Evolutionary conservation across 441 rosid species (phyloP), one percentile per base, ranked within the genome.

Genomic region (Aquilaria agallochum): DNA sequence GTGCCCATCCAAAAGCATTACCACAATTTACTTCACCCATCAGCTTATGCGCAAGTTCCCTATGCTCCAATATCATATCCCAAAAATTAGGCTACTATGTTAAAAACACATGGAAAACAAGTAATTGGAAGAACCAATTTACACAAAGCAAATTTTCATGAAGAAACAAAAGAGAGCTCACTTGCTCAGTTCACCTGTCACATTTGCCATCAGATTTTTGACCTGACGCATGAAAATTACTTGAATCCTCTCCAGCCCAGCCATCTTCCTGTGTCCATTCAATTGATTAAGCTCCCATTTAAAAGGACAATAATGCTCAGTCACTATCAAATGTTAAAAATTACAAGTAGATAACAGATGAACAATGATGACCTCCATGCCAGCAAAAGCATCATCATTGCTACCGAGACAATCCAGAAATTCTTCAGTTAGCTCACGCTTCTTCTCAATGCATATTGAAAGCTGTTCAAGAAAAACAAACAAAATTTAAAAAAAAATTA

Each of bases 121-220:
- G 27, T 13, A 72, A 54, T 56, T 45, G 9, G 13, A 12, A 56
- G 31, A 64, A 36, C 13, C 53, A 59, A 32, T 69, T 66, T 66
- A 64, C 32, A 56, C 60, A 66, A 20, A 20, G 66, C 52, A 56
- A 69, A 15, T 31, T 64, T 60, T 64, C 59, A 67, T 58, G 52
- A 76, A 56, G 78, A 84, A 86, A 79, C 84, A 83, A 78, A 83
- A 76, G 91, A 84, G 83, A 71, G 78, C 88, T 89, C 95, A 85
- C 94, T 78, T 92, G 95, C 85, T 83, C 68, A 73, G 81, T 87
- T 88, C 95, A 95, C 97, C 98, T 95, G 95, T 85, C 86, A 79
- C 67, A 79, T 79, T 77, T 88, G 82, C 72, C 72, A 71, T 74
- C 80, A 62, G 68, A 72, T 59, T 70, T 71, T 73, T 71, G 73